Percentiles rank a stretch among this genome's conserved stretches.
Conservation (phyloP, 2,329 filamentous ascomycete genomes). For the Alternaria viburni region DNA sequence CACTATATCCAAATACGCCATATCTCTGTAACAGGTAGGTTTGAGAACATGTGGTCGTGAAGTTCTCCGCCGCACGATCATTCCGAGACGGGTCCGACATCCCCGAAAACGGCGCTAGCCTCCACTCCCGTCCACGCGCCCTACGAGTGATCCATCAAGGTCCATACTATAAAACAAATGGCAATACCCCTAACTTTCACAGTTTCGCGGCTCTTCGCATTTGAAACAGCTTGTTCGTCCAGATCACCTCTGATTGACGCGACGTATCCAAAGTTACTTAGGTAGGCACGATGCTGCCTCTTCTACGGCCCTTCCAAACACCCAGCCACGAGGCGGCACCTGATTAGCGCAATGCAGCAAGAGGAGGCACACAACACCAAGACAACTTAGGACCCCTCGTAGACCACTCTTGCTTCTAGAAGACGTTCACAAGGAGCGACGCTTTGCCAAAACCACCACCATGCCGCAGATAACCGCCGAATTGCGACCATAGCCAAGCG, state of each 20-base stretch:
- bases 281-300: neutral
- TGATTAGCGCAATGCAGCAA: neutral
- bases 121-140: neutral
- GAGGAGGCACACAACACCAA: neutral
- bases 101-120: neutral
- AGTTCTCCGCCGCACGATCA: neutral
- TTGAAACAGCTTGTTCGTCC: accelerated
- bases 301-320: neutral
- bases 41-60: neutral
- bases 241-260: neutral
- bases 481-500: neutral
- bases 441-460: neutral
- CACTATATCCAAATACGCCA: neutral
- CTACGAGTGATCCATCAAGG: neutral
- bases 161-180: neutral
- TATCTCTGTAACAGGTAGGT: neutral
- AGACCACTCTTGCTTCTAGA: neutral
- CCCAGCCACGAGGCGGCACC: neutral
- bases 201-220: neutral
- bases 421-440: neutral
- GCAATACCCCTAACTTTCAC: neutral
- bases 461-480: neutral
- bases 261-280: neutral
- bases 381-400: neutral
- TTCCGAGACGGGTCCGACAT: neutral